Base-by-base conservation (phyloP, 2,329 filamentous ascomycete genomes). In the Aureobasidium sp. region DNA sequence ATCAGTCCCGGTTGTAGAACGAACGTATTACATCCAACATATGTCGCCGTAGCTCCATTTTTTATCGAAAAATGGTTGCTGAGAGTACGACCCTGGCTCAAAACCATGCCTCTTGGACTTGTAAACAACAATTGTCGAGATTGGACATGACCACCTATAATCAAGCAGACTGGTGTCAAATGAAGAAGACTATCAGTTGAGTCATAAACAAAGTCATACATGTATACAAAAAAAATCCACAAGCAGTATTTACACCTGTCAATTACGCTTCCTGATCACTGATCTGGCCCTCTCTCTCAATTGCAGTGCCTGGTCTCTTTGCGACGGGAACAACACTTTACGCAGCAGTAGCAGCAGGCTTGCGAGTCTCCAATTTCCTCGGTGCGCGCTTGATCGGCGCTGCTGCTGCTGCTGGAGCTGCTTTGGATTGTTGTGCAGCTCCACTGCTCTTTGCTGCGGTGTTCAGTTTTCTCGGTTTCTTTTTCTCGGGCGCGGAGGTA, bases 391-490 rank as follows among this genome's bases (percentile, higher is more conserved):
- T 37, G 2, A 65, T 58, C 1, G 66, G 27, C 20, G 56, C 44
- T 48, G 55, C 5, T 25, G 52, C 12, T 9, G 36, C 1, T 15
- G 56, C 34, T 14, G 42, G 12, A 29, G 56, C n/a, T 29, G 44
- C n/a, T 9, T 58, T 47, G 15, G 39, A 14, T 39, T 47, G 45
- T 39, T 47, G 45, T 34, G 44, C 45, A 64, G 55, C 14, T 62
- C 49, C 52, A 27, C 31, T 49, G 64, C 11, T 59, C 45, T 48
- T 48, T 31, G 25, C 25, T 61, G 39, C 61, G 3, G 66, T 37
- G 11, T 62, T 62, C 42, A 72, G 25, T 37, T 72, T 72, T 27
- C 69, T 69, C 1, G 70, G 70, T 59, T 71, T 72, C 29, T 64
- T 44, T 34, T 62, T 64, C 29, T 65, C 64, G 45, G n/a, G 25